phyloP scores from a whole-genome alignment of 2,329 filamentous ascomycete genomes.

The Aspergillus sp. region DNA sequence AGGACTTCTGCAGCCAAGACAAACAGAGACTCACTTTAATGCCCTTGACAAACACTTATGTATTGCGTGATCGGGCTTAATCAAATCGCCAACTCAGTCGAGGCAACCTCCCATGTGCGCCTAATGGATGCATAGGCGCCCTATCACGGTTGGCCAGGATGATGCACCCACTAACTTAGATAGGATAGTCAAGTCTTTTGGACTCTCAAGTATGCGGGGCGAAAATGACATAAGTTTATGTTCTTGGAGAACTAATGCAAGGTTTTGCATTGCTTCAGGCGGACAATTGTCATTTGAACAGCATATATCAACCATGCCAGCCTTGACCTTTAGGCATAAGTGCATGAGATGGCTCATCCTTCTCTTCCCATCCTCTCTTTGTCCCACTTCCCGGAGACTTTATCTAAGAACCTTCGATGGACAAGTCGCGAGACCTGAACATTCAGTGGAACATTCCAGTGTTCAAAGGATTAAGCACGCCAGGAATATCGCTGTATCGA shows the following conservation, averaged over 20 bases:
- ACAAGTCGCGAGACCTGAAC: not conserved
- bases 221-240: constrained; percentile 1
- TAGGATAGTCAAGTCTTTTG: not conserved
- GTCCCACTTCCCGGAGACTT: constrained; percentile 1
- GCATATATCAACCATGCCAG: not conserved
- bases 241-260: not conserved
- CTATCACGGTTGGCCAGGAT: constrained; percentile 9
- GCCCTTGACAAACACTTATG: constrained; percentile 1
- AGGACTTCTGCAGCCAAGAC: constrained; percentile 13
- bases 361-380: not conserved
- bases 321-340: constrained; percentile 17
- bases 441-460: not conserved
- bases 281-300: constrained; percentile 5
- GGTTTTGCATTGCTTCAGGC: constrained; percentile 10
- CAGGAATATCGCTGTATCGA: not conserved
- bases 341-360: constrained; percentile 10
- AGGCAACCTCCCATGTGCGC: constrained; percentile 12
- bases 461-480: not conserved
- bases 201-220: not conserved
- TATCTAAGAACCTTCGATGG: not conserved
- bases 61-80: constrained; percentile 7
- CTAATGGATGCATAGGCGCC: constrained; percentile 10
- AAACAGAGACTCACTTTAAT: constrained; percentile 9
- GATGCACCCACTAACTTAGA: not conserved
- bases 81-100: constrained; percentile 19